These are phyloP conservation scores for Anethum foeniculum DNA, from an alignment of 140 eudicot genomes.

Conservation along the genomic window DNA sequence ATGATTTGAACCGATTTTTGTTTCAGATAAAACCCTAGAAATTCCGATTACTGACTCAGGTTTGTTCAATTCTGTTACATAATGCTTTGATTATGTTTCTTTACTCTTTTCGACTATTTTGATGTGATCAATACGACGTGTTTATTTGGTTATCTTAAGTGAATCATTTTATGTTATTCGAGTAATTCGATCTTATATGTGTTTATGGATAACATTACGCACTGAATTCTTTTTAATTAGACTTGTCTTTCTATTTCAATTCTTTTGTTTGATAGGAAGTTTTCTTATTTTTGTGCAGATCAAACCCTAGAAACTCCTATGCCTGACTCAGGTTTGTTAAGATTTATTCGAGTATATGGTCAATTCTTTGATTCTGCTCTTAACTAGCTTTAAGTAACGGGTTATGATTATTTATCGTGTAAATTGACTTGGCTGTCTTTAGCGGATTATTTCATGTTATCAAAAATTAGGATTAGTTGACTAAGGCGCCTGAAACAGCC, in stretches of 20 bases:
- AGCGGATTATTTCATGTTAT: neutral
- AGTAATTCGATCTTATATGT: no score
- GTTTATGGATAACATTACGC: neutral
- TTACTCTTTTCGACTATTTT: neutral
- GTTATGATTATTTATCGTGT: neutral
- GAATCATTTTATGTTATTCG: no score
- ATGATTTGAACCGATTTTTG: neutral
- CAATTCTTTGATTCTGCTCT: neutral
- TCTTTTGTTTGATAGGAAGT: neutral
- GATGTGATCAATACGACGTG: neutral
- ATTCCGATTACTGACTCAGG: neutral
- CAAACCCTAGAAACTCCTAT: conserved; percentile 15
- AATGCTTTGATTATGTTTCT: neutral
- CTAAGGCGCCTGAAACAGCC: no score
- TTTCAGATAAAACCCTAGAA: conserved; percentile 4
- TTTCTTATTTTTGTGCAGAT: conserved; percentile 10
- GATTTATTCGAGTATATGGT: neutral
- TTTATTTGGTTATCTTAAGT: neutral
- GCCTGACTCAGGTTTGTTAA: neutral
- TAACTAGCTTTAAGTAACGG: neutral
- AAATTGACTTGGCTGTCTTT: neutral
- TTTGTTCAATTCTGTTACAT: neutral
- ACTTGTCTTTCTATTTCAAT: neutral
- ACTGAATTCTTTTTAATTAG: neutral
- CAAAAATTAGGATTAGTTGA: no score